Evolutionary conservation across 257 asterid genomes (phyloP).

Genomic region (Plantago major): DNA sequence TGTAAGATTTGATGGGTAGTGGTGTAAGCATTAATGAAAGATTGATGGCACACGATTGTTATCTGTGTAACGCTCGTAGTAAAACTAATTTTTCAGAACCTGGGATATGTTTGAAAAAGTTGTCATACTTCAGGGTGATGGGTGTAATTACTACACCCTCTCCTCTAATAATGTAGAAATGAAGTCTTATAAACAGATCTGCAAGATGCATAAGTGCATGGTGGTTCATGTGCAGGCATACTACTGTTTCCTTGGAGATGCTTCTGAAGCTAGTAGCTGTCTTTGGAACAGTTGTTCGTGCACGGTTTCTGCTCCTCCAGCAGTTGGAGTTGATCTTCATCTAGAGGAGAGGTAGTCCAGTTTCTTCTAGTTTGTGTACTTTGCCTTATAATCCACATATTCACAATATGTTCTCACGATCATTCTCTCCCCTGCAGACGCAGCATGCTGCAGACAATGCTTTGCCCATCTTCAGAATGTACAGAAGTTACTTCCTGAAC

Average conservation of each 20-base stretch:
- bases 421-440: conserved; percentile 38
- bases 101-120: too few species aligned
- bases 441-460: conserved; percentile 78
- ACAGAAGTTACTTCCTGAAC: conserved; percentile 57
- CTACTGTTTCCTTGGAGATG: conserved; percentile 75
- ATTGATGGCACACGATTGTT: too few species aligned
- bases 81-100: too few species aligned
- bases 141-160: background rate
- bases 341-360: conserved; percentile 76
- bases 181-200: background rate
- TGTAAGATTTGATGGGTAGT: too few species aligned
- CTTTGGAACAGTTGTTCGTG: conserved; percentile 61
- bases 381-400: background rate
- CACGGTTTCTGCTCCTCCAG: conserved; percentile 77
- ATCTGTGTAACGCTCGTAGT: too few species aligned
- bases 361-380: background rate
- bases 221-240: conserved; percentile 47
- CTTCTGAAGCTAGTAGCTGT: conserved; percentile 85
- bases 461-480: conserved; percentile 59
- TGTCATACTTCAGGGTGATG: too few species aligned
- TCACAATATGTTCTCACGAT: conserved; percentile 14
- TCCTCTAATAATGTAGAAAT: conserved; percentile 8
- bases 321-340: conserved; percentile 91
- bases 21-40: too few species aligned
- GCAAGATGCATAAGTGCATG: background rate